These are phyloP conservation scores for Penicillium sumatraense DNA, from an alignment of 2,329 filamentous ascomycete genomes.

Conservation along the genomic window DNA sequence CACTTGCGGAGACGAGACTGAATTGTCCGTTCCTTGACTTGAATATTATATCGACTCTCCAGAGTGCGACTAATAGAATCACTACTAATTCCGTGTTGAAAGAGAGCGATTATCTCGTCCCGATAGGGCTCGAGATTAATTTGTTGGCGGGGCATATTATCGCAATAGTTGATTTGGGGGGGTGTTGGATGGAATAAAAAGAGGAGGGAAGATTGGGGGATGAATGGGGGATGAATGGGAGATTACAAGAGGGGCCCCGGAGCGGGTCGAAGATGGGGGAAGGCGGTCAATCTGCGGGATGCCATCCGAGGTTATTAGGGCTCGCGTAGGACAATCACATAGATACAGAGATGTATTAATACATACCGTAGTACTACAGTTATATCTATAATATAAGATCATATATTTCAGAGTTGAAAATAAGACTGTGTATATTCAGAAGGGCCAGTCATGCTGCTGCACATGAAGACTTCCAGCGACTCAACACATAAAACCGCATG, in stretches of 20 bases:
- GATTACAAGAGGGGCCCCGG: neutral
- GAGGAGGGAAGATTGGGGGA: neutral
- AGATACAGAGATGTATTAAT: too few species aligned
- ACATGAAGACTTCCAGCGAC: too few species aligned
- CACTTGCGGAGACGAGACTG: slow-evolving; percentile 31
- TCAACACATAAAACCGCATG: too few species aligned
- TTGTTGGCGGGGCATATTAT: slow-evolving; percentile 28
- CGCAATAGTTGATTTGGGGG: neutral
- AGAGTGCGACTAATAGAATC: slow-evolving; percentile 28
- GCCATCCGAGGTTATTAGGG: slow-evolving; percentile 1
- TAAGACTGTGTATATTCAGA: too few species aligned
- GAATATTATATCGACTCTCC: slow-evolving; percentile 27
- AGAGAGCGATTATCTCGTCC: slow-evolving; percentile 28
- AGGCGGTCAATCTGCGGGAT: slow-evolving; percentile 23
- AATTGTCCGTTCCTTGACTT: slow-evolving; percentile 30
- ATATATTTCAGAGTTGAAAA: too few species aligned
- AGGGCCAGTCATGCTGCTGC: too few species aligned
- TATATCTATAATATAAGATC: too few species aligned
- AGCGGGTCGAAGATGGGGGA: slow-evolving; percentile 2
- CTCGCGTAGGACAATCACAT: neutral
- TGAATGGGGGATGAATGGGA: neutral
- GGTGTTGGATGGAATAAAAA: neutral
- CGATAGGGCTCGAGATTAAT: slow-evolving; percentile 30
- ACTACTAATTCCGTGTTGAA: slow-evolving; percentile 28
- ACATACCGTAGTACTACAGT: too few species aligned